Conservation (phyloP, 1,284 basidiomycete species). For the Boletus austroedulis region DNA sequence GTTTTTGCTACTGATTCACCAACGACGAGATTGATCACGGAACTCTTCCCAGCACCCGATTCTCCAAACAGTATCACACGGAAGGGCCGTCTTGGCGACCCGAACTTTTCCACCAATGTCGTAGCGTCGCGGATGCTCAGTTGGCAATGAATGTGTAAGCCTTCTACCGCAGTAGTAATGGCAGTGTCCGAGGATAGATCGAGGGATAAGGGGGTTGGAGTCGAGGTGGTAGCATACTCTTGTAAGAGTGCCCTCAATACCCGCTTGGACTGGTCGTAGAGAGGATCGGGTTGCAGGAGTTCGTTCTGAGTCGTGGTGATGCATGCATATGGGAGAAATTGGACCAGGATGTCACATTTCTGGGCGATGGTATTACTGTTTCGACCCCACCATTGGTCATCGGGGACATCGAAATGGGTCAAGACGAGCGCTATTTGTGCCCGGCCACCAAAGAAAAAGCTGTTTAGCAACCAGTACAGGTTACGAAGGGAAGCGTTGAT, state of each 20-base stretch:
- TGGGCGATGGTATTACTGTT: constrained; percentile 22
- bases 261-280: constrained; percentile 19
- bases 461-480: constrained; percentile 29
- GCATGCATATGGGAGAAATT: constrained; percentile 22
- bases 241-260: constrained; percentile 15
- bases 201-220: constrained; percentile 10
- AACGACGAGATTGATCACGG: constrained; percentile 29
- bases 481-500: constrained; percentile 28
- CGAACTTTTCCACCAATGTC: constrained; percentile 18
- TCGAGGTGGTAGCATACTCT: constrained; percentile 2
- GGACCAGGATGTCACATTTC: constrained; percentile 20
- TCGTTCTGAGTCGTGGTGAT: constrained; percentile 23
- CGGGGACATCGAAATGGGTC: constrained; percentile 36
- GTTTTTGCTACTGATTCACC: constrained; percentile 13
- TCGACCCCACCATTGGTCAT: constrained; percentile 27
- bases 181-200: constrained; percentile 14
- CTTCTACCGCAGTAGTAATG: neutral
- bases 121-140: constrained; percentile 13
- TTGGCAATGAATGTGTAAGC: constrained; percentile 13
- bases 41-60: constrained; percentile 31
- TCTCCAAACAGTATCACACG: constrained; percentile 25
- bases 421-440: constrained; percentile 38
- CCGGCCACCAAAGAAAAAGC: constrained; percentile 26
- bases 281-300: neutral
- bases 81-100: constrained; percentile 14